Percentiles rank a stretch among this genome's conserved stretches.
Evolutionary conservation across 768 basidiomycete genomes (phyloP).

Genomic region (Macrocybe gigantea): DNA sequence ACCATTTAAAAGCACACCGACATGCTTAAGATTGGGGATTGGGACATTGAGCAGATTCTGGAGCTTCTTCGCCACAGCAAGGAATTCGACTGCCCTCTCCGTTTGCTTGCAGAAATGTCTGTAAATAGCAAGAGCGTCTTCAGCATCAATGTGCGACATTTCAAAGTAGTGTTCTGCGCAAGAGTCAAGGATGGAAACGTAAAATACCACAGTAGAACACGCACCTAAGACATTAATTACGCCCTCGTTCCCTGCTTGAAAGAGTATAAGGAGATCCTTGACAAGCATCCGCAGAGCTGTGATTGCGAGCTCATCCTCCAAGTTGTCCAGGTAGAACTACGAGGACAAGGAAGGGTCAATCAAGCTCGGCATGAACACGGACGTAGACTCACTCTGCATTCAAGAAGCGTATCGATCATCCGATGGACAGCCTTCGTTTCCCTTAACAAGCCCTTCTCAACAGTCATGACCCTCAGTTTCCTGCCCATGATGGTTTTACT

Average conservation of each 20-base stretch:
- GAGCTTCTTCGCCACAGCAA: constrained; percentile 87
- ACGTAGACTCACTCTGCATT: constrained; percentile 67
- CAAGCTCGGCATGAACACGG: constrained; percentile 1
- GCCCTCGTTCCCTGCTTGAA: constrained; percentile 96
- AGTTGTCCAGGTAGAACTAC: constrained; percentile 90
- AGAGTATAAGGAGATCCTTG: constrained; percentile 92
- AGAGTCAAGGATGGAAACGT: constrained; percentile 20
- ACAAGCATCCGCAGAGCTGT: constrained; percentile 89
- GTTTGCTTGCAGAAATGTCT: constrained; percentile 93
- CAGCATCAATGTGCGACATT: constrained; percentile 93
- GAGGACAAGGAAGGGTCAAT: background rate
- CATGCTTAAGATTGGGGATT: constrained; percentile 91
- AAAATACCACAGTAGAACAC: constrained; percentile 15
- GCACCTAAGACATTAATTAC: constrained; percentile 76
- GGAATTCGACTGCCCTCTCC: constrained; percentile 86
- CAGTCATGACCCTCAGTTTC: constrained; percentile 85
- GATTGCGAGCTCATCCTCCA: constrained; percentile 88
- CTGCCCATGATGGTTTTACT: constrained; percentile 79
- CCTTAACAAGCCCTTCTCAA: constrained; percentile 91
- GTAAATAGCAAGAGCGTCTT: constrained; percentile 80
- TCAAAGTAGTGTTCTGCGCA: constrained; percentile 89
- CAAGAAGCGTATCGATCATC: constrained; percentile 83
- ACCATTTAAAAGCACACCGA: constrained; percentile 23
- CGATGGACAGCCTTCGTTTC: constrained; percentile 90
- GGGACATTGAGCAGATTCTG: constrained; percentile 91